phyloP scores from a whole-genome alignment of 1,139 yeast genomes.

The Suzukiozyma palmioleophila region DNA sequence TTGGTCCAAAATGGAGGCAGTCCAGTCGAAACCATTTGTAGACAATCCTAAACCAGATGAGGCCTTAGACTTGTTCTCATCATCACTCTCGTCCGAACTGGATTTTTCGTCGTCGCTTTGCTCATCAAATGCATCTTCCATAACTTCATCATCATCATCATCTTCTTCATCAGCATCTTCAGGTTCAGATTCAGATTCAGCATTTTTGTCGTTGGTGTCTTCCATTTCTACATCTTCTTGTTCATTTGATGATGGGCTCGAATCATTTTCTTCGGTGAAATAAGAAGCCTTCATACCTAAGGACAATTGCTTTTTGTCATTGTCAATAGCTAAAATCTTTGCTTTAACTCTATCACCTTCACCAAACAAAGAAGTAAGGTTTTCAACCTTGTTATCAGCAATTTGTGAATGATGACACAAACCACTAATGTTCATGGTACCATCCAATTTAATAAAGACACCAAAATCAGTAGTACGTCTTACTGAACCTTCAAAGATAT shows the following conservation, averaged over 20 bases:
- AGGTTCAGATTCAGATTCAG: constrained; percentile 20
- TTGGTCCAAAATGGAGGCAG: constrained; percentile 82
- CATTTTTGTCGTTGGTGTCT: constrained; percentile 19
- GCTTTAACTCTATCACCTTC: constrained; percentile 91
- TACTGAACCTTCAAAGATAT: constrained; percentile 73
- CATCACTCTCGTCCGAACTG: constrained; percentile 16
- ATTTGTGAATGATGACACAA: constrained; percentile 85
- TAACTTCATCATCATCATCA: constrained; percentile 19
- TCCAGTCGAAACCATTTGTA: constrained; percentile 89
- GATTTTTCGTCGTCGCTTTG: constrained; percentile 21
- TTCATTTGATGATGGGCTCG: constrained; percentile 20
- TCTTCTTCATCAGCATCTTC: constrained; percentile 23
- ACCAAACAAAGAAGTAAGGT: constrained; percentile 61
- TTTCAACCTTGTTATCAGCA: constrained; percentile 57
- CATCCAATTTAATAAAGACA: constrained; percentile 79
- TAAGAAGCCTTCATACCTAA: constrained; percentile 94
- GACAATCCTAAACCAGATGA: constrained; percentile 53
- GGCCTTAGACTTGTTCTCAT: constrained; percentile 16
- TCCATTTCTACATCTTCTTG: constrained; percentile 27
- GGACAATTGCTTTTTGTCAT: constrained; percentile 67
- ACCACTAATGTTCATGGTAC: constrained; percentile 73
- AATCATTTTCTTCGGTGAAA: constrained; percentile 46
- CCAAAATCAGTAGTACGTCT: constrained; percentile 83
- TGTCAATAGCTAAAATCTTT: constrained; percentile 61
- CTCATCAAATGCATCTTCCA: constrained; percentile 20